These are phyloP conservation scores for Cyberlindnera meyerae DNA, from an alignment of 805 yeast species.

Conservation along the genomic window DNA sequence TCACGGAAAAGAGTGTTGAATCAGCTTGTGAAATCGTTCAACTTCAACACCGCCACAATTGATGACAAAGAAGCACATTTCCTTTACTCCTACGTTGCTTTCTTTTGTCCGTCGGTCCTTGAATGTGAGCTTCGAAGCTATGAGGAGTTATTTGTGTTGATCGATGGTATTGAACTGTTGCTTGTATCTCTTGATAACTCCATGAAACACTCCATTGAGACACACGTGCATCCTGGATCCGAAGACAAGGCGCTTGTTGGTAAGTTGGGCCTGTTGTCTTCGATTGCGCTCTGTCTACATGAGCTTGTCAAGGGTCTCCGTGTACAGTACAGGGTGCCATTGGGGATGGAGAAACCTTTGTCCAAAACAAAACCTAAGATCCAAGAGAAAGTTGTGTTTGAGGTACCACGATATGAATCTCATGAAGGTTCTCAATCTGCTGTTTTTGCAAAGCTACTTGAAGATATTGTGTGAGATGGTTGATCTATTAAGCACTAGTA, in stretches of 20 bases:
- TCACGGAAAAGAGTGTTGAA: constrained; percentile 39
- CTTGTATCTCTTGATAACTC: constrained; percentile 8
- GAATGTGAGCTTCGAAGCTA: constrained; percentile 34
- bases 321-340: constrained; percentile 1
- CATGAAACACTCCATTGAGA: constrained; percentile 4
- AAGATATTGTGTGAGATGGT: constrained; percentile 3
- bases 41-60: constrained; percentile 25
- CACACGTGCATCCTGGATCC: too few relatives aligned
- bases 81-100: constrained; percentile 26
- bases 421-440: neutral
- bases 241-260: constrained; percentile 1
- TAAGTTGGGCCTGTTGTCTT: neutral
- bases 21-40: constrained; percentile 30
- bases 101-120: constrained; percentile 37
- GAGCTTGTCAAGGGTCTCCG: constrained; percentile 2
- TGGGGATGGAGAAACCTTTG: neutral
- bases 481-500: too few relatives aligned
- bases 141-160: constrained; percentile 48
- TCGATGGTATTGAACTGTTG: constrained; percentile 37
- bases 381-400: constrained; percentile 1
- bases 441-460: constrained; percentile 1
- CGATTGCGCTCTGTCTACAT: constrained; percentile 2
- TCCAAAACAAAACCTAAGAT: constrained; percentile 4
- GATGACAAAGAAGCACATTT: constrained; percentile 13
- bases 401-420: neutral